Conservation (phyloP, 2,329 filamentous ascomycete species). For the Penicillium capsulatum region DNA sequence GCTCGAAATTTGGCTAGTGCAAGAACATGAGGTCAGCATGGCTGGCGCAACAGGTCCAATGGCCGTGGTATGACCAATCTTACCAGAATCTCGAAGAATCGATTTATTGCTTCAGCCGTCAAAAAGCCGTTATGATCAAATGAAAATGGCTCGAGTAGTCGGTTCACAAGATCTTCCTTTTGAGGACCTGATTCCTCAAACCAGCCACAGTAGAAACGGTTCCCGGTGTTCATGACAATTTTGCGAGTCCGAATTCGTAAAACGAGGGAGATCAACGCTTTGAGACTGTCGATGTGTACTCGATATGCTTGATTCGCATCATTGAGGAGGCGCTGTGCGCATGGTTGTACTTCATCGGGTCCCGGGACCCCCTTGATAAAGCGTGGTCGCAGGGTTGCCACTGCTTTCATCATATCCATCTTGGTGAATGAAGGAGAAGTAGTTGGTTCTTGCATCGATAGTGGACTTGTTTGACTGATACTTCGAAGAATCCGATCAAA, state of each 20-base stretch:
- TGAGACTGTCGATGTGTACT: not conserved
- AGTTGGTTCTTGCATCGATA: not conserved
- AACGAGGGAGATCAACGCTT: not conserved
- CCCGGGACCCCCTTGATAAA: not conserved
- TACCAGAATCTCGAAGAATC: constrained; percentile 1
- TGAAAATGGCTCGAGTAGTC: not conserved
- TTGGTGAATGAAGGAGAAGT: no score
- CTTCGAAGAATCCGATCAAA: not conserved
- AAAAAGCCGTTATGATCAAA: not conserved
- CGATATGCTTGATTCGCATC: not conserved
- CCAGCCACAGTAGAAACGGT: not conserved
- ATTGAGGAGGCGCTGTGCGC: constrained; percentile 1
- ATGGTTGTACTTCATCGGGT: not conserved
- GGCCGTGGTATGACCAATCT: not conserved
- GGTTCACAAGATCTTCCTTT: constrained; percentile 2
- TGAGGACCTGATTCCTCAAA: not conserved
- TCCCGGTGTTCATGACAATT: not conserved
- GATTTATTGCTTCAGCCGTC: not conserved
- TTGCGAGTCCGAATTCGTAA: not conserved
- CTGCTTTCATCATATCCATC: not conserved
- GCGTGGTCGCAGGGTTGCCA: not conserved
- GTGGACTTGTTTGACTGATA: not conserved
- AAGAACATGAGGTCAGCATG: not conserved
- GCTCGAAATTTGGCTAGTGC: constrained; percentile 2
- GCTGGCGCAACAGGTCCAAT: no score